Base-by-base conservation (phyloP, 768 basidiomycete species). In the Gloeostereum incarnatum region DNA sequence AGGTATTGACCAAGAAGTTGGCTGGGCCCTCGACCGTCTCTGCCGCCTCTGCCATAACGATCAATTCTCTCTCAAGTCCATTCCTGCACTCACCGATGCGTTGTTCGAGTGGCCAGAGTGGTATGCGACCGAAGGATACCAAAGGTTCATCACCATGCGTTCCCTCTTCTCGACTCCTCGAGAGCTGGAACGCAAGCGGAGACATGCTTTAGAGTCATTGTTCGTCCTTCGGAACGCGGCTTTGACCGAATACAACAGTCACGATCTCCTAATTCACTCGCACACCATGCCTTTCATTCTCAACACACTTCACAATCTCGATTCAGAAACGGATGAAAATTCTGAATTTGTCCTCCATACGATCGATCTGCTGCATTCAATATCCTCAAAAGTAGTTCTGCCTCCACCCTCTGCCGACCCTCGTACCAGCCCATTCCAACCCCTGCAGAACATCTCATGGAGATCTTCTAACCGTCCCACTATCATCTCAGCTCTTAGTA, bases 51-150 rank as follows among this genome's bases (percentile, higher is more conserved):
- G 78, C 48, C 71, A 72, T 47, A 83, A 86, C 48, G 89, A 92
- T 36, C 65, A 77, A 36, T 88, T 94, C 57, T 54, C 74, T 40
- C 69, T 97, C 41, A 69, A 66, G 26, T 63, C 66, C 23, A 78
- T 87, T 36, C 82, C 87, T 0, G 89, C 89, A 6, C 65, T 93
- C 29, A 75, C 86, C 18, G 83, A 90, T 48, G 82, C 81, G 4
- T 65, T 97, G 16, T 83, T 90, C 43, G 84, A 83, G 52, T 90
- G 84, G 83, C 90, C 92, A 2, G 79, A 86, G 52, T 84, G 79
- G 80, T 93, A 85, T 55, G 66, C 78, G 35, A 65, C 55, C 2
- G 73, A 78, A 45, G 79, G 81, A n/a, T 63, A 72, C 49, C 66
- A 66, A 45, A 55, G 61, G 40, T 54, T 55, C 22, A 58, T 62